phyloP scores from a whole-genome alignment of 1,139 yeast species.

The Lizanozyma gosingica region DNA sequence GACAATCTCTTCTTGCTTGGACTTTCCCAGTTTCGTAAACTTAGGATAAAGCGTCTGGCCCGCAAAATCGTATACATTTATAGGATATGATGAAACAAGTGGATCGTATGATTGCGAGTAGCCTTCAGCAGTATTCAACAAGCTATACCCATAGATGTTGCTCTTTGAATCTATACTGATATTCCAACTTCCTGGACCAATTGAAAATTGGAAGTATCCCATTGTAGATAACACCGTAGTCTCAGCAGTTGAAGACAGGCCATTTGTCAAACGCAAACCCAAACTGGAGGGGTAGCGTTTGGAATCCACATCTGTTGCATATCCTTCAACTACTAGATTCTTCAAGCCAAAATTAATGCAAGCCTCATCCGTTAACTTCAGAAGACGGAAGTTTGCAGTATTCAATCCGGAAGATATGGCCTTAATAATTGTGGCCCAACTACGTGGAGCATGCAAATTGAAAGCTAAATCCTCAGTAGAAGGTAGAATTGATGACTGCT shows the following conservation, averaged over 20 bases:
- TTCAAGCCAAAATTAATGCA: constrained; percentile 21
- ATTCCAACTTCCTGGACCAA: constrained; percentile 60
- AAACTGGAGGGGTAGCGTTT: constrained; percentile 36
- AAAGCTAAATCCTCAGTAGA: constrained; percentile 42
- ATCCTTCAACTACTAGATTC: constrained; percentile 61
- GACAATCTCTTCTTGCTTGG: not conserved
- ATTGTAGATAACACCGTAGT: constrained; percentile 64
- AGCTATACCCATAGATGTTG: constrained; percentile 15
- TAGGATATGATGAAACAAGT: not conserved
- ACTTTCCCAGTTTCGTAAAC: not conserved
- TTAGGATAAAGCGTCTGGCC: not conserved
- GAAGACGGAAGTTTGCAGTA: constrained; percentile 34
- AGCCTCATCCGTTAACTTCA: constrained; percentile 29
- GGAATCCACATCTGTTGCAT: constrained; percentile 38
- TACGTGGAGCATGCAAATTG: constrained; percentile 53
- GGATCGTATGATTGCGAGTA: not conserved
- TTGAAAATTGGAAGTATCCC: constrained; percentile 70
- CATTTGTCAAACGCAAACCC: constrained; percentile 38
- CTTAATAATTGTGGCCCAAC: constrained; percentile 55
- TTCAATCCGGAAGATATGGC: constrained; percentile 51
- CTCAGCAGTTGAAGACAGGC: constrained; percentile 23
- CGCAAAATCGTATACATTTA: not conserved
- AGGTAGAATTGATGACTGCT: constrained; percentile 28
- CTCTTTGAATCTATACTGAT: constrained; percentile 35
- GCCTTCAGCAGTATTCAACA: not conserved